Evolutionary conservation across 2,329 filamentous ascomycete species (phyloP), one percentile per base, ranked within the genome.

Genomic region (Stachybotrys elegans): DNA sequence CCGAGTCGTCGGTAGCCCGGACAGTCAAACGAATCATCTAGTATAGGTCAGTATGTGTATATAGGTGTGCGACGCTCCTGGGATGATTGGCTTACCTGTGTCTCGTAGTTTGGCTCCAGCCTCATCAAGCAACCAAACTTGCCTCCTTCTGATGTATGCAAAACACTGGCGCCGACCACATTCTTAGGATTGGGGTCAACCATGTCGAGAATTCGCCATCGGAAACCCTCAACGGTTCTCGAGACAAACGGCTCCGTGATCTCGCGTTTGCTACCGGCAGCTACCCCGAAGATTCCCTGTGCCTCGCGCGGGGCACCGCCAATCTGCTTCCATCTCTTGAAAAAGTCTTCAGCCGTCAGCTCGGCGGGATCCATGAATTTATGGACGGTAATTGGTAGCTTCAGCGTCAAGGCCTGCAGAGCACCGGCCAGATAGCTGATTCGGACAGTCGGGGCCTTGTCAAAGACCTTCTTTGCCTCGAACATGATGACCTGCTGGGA

Each of bases 281-380:
- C 67, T 11, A 92, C 62, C 0, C 84, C 82, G 64, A 98, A 94
- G 23, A 97, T 89, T 39, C 79, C 79, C 63, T 98, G 93, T 0
- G 88, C 84, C 65, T 98, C 94, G 22, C 94, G 80, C 1, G 91
- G 84, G 2, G 81, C 81, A 5, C 87, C 89, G 12, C 93, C 93
- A 56, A 98, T 97, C 68, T 98, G 93, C 74, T 95, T 94, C 93
- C 93, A 98, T 42, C 94, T 78, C 74, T 94, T 96, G 79, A 98
- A 98, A 68, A 97, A 98, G 61, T 98, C 93, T 42, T 98, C 93
- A 0, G 85, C 82, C 6, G 80, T 80, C 31, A 98, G 73, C 45
- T 93, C 85, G 0, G 93, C 91, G 0, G 88, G 81, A 50, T 96
- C 91, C 90, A 97, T 96, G 60, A 95, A 98, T 63, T 96, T 95